Conservation (phyloP, 1,284 basidiomycete genomes). For the Trametes versicolor region DNA sequence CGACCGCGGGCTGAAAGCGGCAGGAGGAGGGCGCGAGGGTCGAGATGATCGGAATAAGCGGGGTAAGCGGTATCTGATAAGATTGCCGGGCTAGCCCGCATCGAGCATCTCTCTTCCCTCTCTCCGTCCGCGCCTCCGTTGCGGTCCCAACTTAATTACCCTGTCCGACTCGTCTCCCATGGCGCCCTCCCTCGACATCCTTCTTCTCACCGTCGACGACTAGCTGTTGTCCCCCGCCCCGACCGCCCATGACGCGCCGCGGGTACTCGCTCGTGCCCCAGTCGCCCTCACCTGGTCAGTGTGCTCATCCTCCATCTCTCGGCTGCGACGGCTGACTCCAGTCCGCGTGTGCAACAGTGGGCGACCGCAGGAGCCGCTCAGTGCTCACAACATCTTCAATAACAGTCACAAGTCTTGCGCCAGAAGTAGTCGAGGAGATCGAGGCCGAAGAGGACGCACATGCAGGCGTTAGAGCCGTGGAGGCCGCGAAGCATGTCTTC, state of each 20-base stretch:
- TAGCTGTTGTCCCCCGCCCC: not conserved
- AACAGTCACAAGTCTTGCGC: constrained; percentile 25
- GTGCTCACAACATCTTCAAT: constrained; percentile 15
- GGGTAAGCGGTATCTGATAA: constrained; percentile 32
- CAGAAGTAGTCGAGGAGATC: constrained; percentile 30
- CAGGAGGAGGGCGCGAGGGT: not conserved
- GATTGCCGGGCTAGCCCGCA: constrained; percentile 20
- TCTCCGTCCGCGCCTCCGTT: not conserved
- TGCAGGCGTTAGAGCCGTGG: constrained; percentile 59
- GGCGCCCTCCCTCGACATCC: constrained; percentile 1
- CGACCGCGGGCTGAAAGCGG: not conserved
- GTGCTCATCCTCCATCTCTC: not conserved
- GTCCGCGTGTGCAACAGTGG: constrained; percentile 1
- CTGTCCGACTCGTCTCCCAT: constrained; percentile 6
- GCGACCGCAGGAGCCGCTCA: constrained; percentile 25
- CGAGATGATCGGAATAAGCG: constrained; percentile 11
- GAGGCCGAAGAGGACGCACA: constrained; percentile 48
- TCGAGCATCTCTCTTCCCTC: not conserved
- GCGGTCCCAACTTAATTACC: not conserved
- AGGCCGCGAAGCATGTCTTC: constrained; percentile 62
- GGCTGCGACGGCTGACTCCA: constrained; percentile 3
- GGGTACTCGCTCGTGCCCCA: constrained; percentile 31
- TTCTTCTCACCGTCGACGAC: not conserved
- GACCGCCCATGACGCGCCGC: constrained; percentile 24
- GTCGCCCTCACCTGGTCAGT: constrained; percentile 27